Evolutionary conservation across 805 yeast species (phyloP).

Genomic region (Ogataea paraovalis): DNA sequence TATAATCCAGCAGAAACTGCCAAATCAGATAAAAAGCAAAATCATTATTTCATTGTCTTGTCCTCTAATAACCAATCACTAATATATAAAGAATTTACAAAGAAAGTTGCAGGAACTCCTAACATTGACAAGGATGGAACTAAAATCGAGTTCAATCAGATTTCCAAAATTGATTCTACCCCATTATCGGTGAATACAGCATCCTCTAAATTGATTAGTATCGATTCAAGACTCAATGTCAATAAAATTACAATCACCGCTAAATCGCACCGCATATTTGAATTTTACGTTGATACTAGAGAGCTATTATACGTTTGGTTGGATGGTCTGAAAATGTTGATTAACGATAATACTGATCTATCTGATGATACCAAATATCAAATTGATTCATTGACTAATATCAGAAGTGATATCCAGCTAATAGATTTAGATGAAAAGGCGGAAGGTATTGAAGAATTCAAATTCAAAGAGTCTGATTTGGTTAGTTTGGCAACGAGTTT

Average conservation of each 20-base stretch:
- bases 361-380: slow-evolving; percentile 44
- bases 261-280: slow-evolving; percentile 32
- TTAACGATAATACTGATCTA: slow-evolving; percentile 33
- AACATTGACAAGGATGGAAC: slow-evolving; percentile 54
- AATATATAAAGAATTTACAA: slow-evolving; percentile 55
- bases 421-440: slow-evolving; percentile 33
- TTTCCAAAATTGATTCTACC: slow-evolving; percentile 46
- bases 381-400: slow-evolving; percentile 38
- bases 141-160: slow-evolving; percentile 48
- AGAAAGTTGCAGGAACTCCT: slow-evolving; percentile 46
- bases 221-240: slow-evolving; percentile 46
- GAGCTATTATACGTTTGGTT: slow-evolving; percentile 70
- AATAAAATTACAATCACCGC: slow-evolving; percentile 21
- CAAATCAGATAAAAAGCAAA: slow-evolving; percentile 18
- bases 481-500: slow-evolving; percentile 10
- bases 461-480: slow-evolving; percentile 7
- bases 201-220: slow-evolving; percentile 45
- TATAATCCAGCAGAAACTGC: slow-evolving; percentile 42
- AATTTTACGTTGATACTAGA: slow-evolving; percentile 67
- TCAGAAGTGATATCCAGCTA: slow-evolving; percentile 48
- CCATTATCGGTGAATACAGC: slow-evolving; percentile 38
- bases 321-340: slow-evolving; percentile 64
- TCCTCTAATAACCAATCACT: slow-evolving; percentile 64
- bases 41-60: slow-evolving; percentile 49
- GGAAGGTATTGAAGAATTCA: slow-evolving; percentile 1